Conservation (phyloP, 2,329 filamentous ascomycete species). For the Fusarium cicatricum region DNA sequence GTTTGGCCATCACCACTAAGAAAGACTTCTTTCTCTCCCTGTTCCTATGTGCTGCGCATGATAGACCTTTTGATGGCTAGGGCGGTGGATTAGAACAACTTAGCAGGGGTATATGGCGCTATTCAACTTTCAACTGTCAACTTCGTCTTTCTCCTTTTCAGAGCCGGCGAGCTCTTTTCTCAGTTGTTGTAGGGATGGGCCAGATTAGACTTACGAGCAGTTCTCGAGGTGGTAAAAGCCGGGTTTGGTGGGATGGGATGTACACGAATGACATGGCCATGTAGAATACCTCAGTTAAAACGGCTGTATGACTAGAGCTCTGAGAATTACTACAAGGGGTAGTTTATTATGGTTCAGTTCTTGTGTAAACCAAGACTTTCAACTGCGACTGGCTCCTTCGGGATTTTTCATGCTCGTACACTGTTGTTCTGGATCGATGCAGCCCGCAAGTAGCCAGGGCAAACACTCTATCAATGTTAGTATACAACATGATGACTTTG, state of each 20-base stretch:
- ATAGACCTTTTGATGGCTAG: slow-evolving; percentile 4
- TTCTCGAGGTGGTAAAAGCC: slow-evolving; percentile 11
- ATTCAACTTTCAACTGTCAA: slow-evolving; percentile 16
- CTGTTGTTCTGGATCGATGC: too few species aligned
- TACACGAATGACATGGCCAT: slow-evolving; percentile 15
- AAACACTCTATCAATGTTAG: too few species aligned
- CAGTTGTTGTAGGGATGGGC: slow-evolving; percentile 15
- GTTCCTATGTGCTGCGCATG: slow-evolving; percentile 16
- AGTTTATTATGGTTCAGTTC: not conserved
- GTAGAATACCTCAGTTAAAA: slow-evolving; percentile 23
- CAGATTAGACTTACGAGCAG: slow-evolving; percentile 27
- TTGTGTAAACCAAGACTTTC: not conserved
- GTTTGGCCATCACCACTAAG: slow-evolving; percentile 75
- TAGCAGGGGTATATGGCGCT: slow-evolving; percentile 26
- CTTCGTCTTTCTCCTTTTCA: slow-evolving; percentile 5
- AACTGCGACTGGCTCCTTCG: not conserved
- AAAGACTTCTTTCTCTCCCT: slow-evolving; percentile 5
- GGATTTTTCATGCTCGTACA: too few species aligned
- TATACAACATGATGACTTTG: too few species aligned
- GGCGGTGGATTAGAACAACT: slow-evolving; percentile 9
- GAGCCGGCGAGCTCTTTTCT: slow-evolving; percentile 36
- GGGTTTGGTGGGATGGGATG: slow-evolving; percentile 6
- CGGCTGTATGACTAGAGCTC: slow-evolving; percentile 16
- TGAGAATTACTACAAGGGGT: slow-evolving; percentile 2
- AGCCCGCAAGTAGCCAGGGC: too few species aligned